Base-by-base conservation (phyloP, 2,329 filamentous ascomycete genomes). In the Penicillium sp. region DNA sequence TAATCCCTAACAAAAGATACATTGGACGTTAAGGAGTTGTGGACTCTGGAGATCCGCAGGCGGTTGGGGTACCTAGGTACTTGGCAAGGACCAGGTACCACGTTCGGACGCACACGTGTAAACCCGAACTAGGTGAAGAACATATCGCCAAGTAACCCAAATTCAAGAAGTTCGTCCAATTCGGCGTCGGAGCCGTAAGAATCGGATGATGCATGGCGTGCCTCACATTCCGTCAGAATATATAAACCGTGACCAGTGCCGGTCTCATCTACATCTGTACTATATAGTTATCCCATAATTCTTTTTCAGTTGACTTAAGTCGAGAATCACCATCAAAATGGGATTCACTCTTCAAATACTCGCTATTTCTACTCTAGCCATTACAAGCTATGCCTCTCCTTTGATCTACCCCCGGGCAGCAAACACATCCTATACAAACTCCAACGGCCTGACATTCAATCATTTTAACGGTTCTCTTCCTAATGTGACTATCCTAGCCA, bases 401-500 rank as follows among this genome's bases (percentile, higher is more conserved):
- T 54, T 67, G 21, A 38, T 68, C 25, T 49, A 60, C 23, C 12
- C 61, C n/a, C 66, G 66, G 29, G 57, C 58, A 39, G 45, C 61
- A 8, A 66, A 66, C 49, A 52, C 53, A 13, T 65, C 61, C 19
- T 65, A 63, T 42, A 68, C 66, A 58, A 68, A 68, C 43, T 49
- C 65, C 43, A 66, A 69, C 42, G 65, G 66, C 35, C 36, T 69
- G 29, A 67, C 66, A 29, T 69, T 68, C 39, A 67, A 62, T 7
- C 66, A 69, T 27, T 66, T 69, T 59, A 66, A 68, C 36, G 39
- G 60, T 21, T 63, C 58, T 23, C 61, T 69, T 10, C 67, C 67
- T 7, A 69, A 69, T 47, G 60, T 69, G 23, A 68, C 67, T 44
- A 59, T 69, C 31, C 59, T 69, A 12, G 66, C 67, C 9, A 68